Percentiles rank a stretch among this genome's conserved stretches.
Evolutionary conservation across 768 basidiomycete species (phyloP).

Genomic region (Sarcomyxa edulis): DNA sequence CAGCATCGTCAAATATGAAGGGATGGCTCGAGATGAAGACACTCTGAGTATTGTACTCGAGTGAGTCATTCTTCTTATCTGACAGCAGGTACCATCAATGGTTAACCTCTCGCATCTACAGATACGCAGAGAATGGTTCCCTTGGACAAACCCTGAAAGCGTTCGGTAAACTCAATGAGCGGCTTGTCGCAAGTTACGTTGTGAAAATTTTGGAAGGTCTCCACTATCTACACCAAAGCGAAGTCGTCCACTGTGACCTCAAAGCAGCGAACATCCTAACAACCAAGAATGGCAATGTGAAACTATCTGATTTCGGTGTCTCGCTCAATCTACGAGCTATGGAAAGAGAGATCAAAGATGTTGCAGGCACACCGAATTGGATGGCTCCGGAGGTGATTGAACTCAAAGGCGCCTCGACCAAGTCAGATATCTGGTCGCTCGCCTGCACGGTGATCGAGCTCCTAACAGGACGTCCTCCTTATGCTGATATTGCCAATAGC

Average conservation of each 20-base stretch:
- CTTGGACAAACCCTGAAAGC: constrained; percentile 89
- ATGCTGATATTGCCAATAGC: constrained; percentile 81
- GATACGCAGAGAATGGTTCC: constrained; percentile 95
- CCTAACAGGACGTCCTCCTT: constrained; percentile 88
- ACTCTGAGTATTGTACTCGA: constrained; percentile 91
- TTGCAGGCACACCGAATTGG: constrained; percentile 97
- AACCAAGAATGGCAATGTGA: constrained; percentile 96
- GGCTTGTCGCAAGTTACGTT: constrained; percentile 87
- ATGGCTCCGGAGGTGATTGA: constrained; percentile 99
- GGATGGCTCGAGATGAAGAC: constrained; percentile 86
- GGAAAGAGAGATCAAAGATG: constrained; percentile 78
- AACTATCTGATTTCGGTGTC: constrained; percentile 96
- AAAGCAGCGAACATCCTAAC: constrained; percentile 99
- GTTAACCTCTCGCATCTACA: constrained; percentile 23
- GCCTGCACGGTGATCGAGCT: constrained; percentile 94
- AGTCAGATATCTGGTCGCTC: constrained; percentile 94
- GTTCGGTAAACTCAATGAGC: constrained; percentile 91
- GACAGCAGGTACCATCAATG: constrained; percentile 12
- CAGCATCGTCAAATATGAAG: constrained; percentile 96
- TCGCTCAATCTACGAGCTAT: constrained; percentile 93
- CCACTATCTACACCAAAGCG: constrained; percentile 83
- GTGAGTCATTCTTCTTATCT: constrained; percentile 43
- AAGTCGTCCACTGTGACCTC: constrained; percentile 96
- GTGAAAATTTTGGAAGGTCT: constrained; percentile 96
- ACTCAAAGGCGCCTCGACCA: constrained; percentile 87